These are phyloP conservation scores for Vitis hybrid DNA, from an alignment of 177 flowering plant species.

Conservation along the genomic window DNA sequence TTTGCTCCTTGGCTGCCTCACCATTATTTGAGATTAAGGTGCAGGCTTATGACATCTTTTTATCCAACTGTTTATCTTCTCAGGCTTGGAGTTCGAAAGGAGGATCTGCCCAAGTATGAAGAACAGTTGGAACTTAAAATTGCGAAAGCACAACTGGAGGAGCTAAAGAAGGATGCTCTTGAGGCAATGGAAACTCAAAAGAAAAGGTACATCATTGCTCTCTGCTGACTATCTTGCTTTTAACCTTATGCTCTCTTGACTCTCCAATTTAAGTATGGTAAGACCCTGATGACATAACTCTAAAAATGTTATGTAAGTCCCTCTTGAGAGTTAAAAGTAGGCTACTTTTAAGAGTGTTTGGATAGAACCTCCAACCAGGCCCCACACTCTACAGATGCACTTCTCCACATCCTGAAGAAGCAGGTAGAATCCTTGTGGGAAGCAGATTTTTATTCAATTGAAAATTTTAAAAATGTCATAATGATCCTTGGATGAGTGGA, in stretches of 20 bases:
- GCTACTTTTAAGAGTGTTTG: background rate
- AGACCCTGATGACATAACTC: background rate
- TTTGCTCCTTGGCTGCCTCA: background rate
- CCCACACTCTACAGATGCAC: too few species aligned
- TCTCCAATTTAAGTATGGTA: background rate
- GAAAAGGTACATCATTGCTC: slow-evolving; percentile 57
- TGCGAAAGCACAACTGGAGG: slow-evolving; percentile 83
- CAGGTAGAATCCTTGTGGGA: too few species aligned
- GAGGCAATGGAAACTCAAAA: slow-evolving; percentile 95
- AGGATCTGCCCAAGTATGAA: slow-evolving; percentile 88
- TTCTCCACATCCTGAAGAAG: too few species aligned
- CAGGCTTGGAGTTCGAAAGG: slow-evolving; percentile 80
- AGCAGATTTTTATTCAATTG: too few species aligned
- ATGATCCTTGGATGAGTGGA: too few species aligned
- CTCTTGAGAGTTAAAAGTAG: background rate
- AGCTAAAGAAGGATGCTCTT: slow-evolving; percentile 79
- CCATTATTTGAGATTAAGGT: background rate
- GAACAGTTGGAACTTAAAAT: slow-evolving; percentile 72
- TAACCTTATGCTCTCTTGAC: background rate
- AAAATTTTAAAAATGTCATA: too few species aligned
- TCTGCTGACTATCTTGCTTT: background rate
- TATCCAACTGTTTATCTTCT: background rate
- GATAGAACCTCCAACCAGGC: too few species aligned
- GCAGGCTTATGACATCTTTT: background rate
- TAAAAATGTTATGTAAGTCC: too few species aligned